These are phyloP conservation scores for Primulina huaijiensis DNA, from an alignment of 257 asterid genomes.

Conservation along the genomic window DNA sequence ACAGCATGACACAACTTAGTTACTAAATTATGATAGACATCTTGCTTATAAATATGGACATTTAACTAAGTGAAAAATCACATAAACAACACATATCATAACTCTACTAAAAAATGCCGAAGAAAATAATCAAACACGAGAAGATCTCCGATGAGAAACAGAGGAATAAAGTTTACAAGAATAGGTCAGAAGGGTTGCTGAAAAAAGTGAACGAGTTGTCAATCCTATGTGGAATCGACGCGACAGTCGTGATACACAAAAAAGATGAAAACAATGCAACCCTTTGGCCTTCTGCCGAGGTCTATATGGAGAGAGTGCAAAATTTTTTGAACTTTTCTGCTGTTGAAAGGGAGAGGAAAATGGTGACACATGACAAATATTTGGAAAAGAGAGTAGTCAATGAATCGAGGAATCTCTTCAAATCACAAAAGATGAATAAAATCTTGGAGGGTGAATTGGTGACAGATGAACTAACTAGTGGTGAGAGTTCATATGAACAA, in stretches of 20 bases:
- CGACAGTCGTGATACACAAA: neutral
- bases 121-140: slow-evolving; percentile 6
- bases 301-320: neutral
- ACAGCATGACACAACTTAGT: neutral
- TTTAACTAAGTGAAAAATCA: neutral
- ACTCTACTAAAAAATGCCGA: slow-evolving; percentile 2
- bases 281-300: slow-evolving; percentile 13
- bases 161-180: slow-evolving; percentile 13
- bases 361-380: slow-evolving; percentile 8
- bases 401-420: neutral
- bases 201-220: slow-evolving; percentile 17
- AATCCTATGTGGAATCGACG: slow-evolving; percentile 7
- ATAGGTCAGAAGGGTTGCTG: slow-evolving; percentile 11
- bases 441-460: neutral
- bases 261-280: neutral
- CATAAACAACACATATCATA: neutral
- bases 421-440: neutral
- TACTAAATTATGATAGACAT: neutral
- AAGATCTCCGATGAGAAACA: neutral
- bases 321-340: neutral
- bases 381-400: neutral
- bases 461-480: neutral
- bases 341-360: slow-evolving; percentile 7
- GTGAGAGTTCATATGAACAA: neutral
- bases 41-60: neutral